phyloP scores from a whole-genome alignment of 768 basidiomycete genomes.

The Leccinum fibrillosum region DNA sequence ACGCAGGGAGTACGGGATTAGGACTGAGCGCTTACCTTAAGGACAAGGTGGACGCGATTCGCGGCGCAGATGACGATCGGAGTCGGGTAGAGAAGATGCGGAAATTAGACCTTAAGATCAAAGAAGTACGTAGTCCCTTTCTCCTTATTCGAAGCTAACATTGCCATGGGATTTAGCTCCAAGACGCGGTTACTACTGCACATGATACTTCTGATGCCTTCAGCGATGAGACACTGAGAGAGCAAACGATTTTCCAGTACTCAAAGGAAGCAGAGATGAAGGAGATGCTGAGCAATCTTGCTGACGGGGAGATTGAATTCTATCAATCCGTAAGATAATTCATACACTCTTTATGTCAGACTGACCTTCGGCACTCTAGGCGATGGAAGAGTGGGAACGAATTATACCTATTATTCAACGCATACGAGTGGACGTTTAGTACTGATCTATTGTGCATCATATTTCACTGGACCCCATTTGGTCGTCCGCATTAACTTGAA shows the following conservation, averaged over 20 bases:
- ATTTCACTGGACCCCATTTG: conserved; percentile 6
- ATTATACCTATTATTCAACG: conserved; percentile 92
- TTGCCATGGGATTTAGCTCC: conserved; percentile 52
- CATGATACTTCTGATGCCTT: conserved; percentile 97
- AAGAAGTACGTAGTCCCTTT: conserved; percentile 59
- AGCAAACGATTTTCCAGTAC: conserved; percentile 86
- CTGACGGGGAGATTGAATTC: conserved; percentile 94
- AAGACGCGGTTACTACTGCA: conserved; percentile 93
- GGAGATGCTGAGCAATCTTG: conserved; percentile 83
- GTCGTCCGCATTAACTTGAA: conserved; percentile 7
- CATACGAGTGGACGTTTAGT: conserved; percentile 87
- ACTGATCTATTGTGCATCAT: conserved; percentile 18
- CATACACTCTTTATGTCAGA: conserved; percentile 1
- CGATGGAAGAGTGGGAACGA: conserved; percentile 97
- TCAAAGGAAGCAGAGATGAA: conserved; percentile 97
- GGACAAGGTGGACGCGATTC: conserved; percentile 86
- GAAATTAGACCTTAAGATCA: conserved; percentile 91
- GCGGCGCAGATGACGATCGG: conserved; percentile 91
- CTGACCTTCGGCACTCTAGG: conserved; percentile 38
- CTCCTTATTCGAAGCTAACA: not conserved
- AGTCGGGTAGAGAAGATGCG: conserved; percentile 91
- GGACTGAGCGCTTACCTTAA: conserved; percentile 88
- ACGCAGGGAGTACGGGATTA: conserved; percentile 78
- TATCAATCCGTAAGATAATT: conserved; percentile 69
- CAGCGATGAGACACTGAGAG: conserved; percentile 89